These are phyloP conservation scores for Phialophora chinensis DNA, from an alignment of 2,329 filamentous ascomycete genomes.

Conservation along the genomic window DNA sequence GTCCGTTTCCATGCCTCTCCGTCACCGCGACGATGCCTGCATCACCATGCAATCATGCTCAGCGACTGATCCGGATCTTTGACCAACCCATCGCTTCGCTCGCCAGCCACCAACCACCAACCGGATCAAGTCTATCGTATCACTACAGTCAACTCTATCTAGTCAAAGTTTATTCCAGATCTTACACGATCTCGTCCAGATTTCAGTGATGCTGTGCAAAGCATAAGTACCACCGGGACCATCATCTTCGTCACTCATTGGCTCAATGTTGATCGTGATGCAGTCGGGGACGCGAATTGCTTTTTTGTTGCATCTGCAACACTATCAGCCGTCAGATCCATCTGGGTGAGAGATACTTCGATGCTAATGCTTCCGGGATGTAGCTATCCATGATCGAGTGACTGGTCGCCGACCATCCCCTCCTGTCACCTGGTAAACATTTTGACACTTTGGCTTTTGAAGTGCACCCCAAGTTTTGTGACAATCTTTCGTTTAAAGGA, in stretches of 20 bases:
- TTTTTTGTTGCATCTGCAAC: background rate
- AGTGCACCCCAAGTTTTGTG: background rate
- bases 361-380: background rate
- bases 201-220: background rate
- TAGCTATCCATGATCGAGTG: constrained; percentile 5
- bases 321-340: background rate
- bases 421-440: background rate
- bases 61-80: background rate
- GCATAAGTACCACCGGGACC: constrained; percentile 2
- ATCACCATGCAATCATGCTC: background rate
- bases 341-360: background rate
- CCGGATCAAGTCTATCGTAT: background rate
- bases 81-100: background rate
- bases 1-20: background rate
- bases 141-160: background rate
- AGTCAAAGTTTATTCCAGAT: constrained; percentile 6
- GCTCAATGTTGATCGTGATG: background rate
- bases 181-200: constrained; percentile 3
- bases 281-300: background rate
- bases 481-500: constrained; percentile 1
- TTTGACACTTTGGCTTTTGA: background rate
- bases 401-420: background rate
- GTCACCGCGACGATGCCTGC: background rate
- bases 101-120: constrained; percentile 1
- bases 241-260: background rate